These are phyloP conservation scores for Starmerella floricola DNA, from an alignment of 805 yeast genomes.

Conservation along the genomic window DNA sequence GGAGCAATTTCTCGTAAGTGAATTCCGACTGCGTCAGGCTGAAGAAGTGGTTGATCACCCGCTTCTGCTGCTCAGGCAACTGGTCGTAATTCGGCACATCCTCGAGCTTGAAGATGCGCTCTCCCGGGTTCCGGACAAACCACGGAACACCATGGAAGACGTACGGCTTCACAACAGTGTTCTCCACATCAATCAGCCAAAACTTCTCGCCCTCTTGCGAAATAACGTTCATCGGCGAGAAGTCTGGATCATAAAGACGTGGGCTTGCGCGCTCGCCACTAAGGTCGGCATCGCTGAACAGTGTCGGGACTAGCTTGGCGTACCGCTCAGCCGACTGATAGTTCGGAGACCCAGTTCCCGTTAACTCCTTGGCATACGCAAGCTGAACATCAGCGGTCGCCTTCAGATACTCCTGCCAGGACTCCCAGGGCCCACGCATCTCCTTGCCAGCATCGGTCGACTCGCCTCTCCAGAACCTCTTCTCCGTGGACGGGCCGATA, in stretches of 20 bases:
- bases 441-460: slow-evolving; percentile 34
- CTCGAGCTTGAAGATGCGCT: slow-evolving; percentile 65
- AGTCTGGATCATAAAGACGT: slow-evolving; percentile 64
- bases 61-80: slow-evolving; percentile 59
- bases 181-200: slow-evolving; percentile 72
- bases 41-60: slow-evolving; percentile 75
- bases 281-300: slow-evolving; percentile 43
- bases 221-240: slow-evolving; percentile 82
- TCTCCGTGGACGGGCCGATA: slow-evolving; percentile 81
- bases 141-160: slow-evolving; percentile 66
- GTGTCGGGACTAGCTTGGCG: slow-evolving; percentile 40
- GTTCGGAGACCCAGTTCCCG: slow-evolving; percentile 43
- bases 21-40: slow-evolving; percentile 85
- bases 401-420: slow-evolving; percentile 50
- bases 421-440: slow-evolving; percentile 67
- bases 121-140: slow-evolving; percentile 78
- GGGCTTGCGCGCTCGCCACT: slow-evolving; percentile 53
- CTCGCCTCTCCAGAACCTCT: slow-evolving; percentile 54
- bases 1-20: slow-evolving; percentile 70
- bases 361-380: slow-evolving; percentile 44
- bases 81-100: slow-evolving; percentile 61
- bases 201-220: slow-evolving; percentile 26
- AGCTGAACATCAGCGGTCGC: slow-evolving; percentile 57
- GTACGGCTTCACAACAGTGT: slow-evolving; percentile 68
- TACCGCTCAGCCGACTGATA: slow-evolving; percentile 49